Evolutionary conservation across 1,284 basidiomycete species (phyloP).

Genomic region (Agaricales sp.): DNA sequence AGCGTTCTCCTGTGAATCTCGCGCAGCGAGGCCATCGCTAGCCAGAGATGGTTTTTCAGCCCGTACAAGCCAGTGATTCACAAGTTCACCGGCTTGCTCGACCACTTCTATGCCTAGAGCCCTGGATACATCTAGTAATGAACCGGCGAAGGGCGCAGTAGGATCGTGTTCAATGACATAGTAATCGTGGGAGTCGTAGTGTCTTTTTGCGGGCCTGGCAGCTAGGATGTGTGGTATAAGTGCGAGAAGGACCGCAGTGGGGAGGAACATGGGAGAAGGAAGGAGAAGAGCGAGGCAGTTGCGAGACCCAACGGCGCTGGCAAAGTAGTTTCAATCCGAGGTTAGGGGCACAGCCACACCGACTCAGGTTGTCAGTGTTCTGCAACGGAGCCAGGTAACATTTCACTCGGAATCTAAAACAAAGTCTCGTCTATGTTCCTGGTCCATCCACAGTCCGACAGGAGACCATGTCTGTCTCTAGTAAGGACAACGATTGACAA

Average conservation of each 20-base stretch:
- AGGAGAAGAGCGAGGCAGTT: background rate
- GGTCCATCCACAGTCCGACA: too few relatives aligned
- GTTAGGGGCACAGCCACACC: too few relatives aligned
- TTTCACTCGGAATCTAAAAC: too few relatives aligned
- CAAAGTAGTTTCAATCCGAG: too few relatives aligned
- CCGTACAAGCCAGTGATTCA: slow-evolving; percentile 81
- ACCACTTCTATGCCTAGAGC: slow-evolving; percentile 78
- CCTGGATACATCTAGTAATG: slow-evolving; percentile 47
- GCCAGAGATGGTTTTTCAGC: slow-evolving; percentile 27
- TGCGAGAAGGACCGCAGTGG: background rate
- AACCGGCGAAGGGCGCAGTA: slow-evolving; percentile 27
- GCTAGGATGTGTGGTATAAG: slow-evolving; percentile 9
- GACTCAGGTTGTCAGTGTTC: too few relatives aligned
- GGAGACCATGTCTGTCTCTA: too few relatives aligned
- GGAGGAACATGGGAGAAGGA: background rate
- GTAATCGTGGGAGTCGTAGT: slow-evolving; percentile 81
- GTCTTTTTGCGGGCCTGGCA: slow-evolving; percentile 31
- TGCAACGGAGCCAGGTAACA: too few relatives aligned
- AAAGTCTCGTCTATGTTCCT: too few relatives aligned
- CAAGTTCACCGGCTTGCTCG: slow-evolving; percentile 80
- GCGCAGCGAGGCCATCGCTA: slow-evolving; percentile 21
- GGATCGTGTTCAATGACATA: slow-evolving; percentile 78
- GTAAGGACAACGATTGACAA: too few relatives aligned
- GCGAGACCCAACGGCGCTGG: too few relatives aligned
- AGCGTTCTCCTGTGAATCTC: too few relatives aligned